These are phyloP conservation scores for Saccharum spontaneum DNA, from an alignment of 176 grass and related monocot species.

Conservation along the genomic window DNA sequence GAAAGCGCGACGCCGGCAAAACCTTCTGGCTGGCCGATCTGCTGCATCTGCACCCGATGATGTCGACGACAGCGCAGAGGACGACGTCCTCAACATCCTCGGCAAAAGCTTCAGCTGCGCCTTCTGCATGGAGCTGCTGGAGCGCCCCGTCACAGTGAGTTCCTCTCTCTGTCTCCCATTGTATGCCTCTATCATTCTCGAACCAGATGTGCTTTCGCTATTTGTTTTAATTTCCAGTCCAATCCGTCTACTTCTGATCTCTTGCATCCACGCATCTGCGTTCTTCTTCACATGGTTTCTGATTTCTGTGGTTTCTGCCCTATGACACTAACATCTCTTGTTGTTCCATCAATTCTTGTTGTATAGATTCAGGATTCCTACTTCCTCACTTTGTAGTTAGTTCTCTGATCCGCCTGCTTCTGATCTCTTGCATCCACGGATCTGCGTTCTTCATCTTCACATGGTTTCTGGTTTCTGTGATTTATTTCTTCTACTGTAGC, in stretches of 20 bases:
- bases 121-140: constrained; percentile 81
- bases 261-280: neutral
- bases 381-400: neutral
- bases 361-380: neutral
- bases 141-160: constrained; percentile 83
- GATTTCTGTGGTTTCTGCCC: neutral
- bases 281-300: no score
- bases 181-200: neutral
- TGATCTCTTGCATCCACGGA: no score
- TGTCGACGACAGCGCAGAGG: neutral
- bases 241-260: neutral
- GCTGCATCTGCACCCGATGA: neutral
- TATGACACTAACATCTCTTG: neutral
- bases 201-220: neutral
- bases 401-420: no score
- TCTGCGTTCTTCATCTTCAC: no score
- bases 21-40: constrained; percentile 43
- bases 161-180: neutral
- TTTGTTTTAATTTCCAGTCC: neutral
- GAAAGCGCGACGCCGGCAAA: constrained; percentile 72
- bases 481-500: no score
- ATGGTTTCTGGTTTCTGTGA: no score
- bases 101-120: constrained; percentile 59
- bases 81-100: constrained; percentile 31
- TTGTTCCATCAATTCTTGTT: neutral